Evolutionary conservation across 2,329 filamentous ascomycete species (phyloP).

Genomic region (Epichloe amarillans): DNA sequence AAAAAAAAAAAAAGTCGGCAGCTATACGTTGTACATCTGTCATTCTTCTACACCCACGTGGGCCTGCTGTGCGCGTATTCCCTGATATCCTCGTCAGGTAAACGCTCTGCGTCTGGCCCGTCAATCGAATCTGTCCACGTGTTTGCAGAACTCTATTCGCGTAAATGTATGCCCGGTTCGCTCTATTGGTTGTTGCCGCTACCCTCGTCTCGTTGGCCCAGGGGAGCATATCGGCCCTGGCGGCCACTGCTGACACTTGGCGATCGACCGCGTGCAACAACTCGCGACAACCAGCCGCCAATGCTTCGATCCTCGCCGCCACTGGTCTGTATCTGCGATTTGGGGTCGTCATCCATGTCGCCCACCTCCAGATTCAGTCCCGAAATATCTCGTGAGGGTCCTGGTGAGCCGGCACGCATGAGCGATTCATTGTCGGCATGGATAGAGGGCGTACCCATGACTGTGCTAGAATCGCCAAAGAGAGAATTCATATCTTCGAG

Average conservation of each 20-base stretch:
- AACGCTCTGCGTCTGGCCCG: no score
- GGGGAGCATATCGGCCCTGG: constrained; percentile 28
- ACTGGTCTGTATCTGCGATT: constrained; percentile 23
- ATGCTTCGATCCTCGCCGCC: constrained; percentile 28
- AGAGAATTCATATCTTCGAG: constrained; percentile 93
- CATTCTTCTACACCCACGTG: background rate
- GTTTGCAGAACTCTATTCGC: constrained; percentile 12
- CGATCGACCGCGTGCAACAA: constrained; percentile 26
- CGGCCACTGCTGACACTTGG: constrained; percentile 23
- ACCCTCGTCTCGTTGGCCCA: constrained; percentile 28
- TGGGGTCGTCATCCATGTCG: constrained; percentile 37
- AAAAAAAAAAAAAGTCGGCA: no score
- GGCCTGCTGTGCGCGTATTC: background rate
- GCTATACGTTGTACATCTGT: background rate
- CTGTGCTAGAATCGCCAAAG: constrained; percentile 84
- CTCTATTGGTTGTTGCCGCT: constrained; percentile 15
- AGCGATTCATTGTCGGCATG: constrained; percentile 67
- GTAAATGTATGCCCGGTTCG: constrained; percentile 9
- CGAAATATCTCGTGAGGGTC: constrained; percentile 58
- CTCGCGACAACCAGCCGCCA: constrained; percentile 35
- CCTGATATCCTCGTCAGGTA: no score
- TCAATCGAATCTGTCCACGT: no score
- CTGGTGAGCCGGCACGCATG: constrained; percentile 61
- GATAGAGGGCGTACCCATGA: constrained; percentile 62
- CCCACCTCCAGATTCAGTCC: constrained; percentile 69